Conservation (phyloP, 257 asterid genomes). For the Solanum phureja region DNA sequence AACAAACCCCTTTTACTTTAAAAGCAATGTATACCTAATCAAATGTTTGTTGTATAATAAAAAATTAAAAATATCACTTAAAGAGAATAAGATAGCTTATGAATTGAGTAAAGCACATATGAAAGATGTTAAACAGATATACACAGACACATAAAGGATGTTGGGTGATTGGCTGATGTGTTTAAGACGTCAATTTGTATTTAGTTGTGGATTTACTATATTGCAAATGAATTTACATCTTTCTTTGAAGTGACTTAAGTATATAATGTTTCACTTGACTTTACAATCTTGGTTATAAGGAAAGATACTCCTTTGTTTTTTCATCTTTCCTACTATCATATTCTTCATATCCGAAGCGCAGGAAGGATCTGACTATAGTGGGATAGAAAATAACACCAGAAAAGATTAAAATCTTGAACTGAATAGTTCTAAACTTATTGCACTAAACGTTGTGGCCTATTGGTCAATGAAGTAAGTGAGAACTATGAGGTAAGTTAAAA, state of each 20-base stretch:
- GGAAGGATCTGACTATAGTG: neutral
- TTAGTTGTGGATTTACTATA: constrained; percentile 7
- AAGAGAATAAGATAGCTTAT: neutral
- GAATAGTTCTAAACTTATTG: neutral
- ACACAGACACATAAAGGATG: neutral
- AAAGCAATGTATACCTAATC: neutral
- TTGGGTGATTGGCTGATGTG: neutral
- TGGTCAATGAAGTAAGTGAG: neutral
- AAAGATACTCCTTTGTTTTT: neutral
- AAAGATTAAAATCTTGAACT: neutral
- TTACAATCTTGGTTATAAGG: neutral
- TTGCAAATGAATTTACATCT: constrained; percentile 6
- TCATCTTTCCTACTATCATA: neutral
- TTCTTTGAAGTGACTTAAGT: constrained; percentile 24
- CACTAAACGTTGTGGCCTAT: neutral
- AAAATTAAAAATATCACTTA: neutral
- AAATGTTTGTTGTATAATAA: neutral
- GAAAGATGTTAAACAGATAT: neutral
- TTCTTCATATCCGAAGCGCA: neutral
- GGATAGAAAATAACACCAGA: neutral
- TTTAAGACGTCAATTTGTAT: constrained; percentile 16
- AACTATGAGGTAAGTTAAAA: neutral
- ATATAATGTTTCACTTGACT: neutral
- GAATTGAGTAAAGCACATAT: neutral
- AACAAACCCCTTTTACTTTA: neutral